A percentile compares a stretch with the other conserved stretches of the same genome.
Conservation (phyloP, 2,329 filamentous ascomycete species). For the Setomelanomma holmii region DNA sequence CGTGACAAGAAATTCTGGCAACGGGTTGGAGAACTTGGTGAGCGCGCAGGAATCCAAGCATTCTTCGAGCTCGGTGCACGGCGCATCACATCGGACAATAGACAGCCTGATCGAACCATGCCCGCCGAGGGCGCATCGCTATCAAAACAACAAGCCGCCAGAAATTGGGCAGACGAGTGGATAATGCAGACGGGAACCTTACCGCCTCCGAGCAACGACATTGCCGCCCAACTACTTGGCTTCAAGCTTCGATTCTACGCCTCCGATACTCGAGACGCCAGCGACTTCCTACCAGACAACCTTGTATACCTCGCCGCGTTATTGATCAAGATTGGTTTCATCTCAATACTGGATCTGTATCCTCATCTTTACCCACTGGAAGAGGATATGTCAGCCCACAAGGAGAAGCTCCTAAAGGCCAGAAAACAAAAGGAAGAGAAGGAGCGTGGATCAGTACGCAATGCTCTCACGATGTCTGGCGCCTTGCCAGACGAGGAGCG, state of each 20-base stretch:
- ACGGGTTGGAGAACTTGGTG: slow-evolving; percentile 68
- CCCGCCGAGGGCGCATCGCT: slow-evolving; percentile 23
- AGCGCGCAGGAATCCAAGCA: slow-evolving; percentile 71
- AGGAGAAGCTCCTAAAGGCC: slow-evolving; percentile 72
- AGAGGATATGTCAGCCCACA: slow-evolving; percentile 78
- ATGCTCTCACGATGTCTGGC: slow-evolving; percentile 86
- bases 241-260: slow-evolving; percentile 98
- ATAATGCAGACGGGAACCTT: slow-evolving; percentile 80
- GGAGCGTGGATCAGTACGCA: slow-evolving; percentile 72
- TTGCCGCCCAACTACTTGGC: slow-evolving; percentile 91
- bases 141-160: slow-evolving; percentile 53
- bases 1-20: slow-evolving; percentile 84
- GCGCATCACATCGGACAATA: slow-evolving; percentile 58
- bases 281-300: slow-evolving; percentile 86
- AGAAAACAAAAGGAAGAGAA: slow-evolving; percentile 72
- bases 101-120: slow-evolving; percentile 40
- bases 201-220: slow-evolving; percentile 84
- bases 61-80: slow-evolving; percentile 89
- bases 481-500: slow-evolving; percentile 83
- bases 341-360: slow-evolving; percentile 89
- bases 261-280: slow-evolving; percentile 74
- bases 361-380: slow-evolving; percentile 89
- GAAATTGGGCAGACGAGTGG: slow-evolving; percentile 65
- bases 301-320: slow-evolving; percentile 90
- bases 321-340: slow-evolving; percentile 95